Conservation (phyloP, 2,329 filamentous ascomycete genomes). For the Botrytis fabae region DNA sequence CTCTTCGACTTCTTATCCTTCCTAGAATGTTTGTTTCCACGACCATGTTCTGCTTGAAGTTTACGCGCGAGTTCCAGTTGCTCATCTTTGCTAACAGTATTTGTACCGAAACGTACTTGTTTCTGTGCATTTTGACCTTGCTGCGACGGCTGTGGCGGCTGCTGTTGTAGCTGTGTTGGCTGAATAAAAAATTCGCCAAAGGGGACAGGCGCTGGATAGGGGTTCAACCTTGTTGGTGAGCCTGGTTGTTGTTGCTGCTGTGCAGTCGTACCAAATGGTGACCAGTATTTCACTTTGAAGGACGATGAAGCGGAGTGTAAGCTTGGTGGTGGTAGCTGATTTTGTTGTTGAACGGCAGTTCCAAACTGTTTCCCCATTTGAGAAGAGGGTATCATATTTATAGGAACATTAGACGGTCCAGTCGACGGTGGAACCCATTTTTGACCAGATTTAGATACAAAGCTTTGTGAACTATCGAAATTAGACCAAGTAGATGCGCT, state of each 20-base stretch:
- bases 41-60: background rate
- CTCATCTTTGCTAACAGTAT: background rate
- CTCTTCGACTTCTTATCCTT: background rate
- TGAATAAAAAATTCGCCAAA: background rate
- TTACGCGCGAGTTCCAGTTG: background rate
- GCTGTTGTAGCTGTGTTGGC: background rate
- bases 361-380: background rate
- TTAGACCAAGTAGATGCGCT: background rate
- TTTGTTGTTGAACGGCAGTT: background rate
- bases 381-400: background rate
- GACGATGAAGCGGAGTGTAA: background rate
- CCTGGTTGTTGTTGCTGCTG: background rate
- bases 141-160: background rate
- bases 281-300: background rate
- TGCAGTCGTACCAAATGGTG: background rate
- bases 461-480: background rate
- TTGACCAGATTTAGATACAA: background rate
- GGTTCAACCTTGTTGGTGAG: background rate
- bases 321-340: background rate
- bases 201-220: background rate
- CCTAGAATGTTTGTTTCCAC: background rate
- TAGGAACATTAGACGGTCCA: background rate
- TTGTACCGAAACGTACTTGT: background rate
- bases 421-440: background rate
- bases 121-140: background rate